Evolutionary conservation across 2,329 filamentous ascomycete species (phyloP), one percentile per base, ranked within the genome.

Genomic region (Penicillium polonicum): DNA sequence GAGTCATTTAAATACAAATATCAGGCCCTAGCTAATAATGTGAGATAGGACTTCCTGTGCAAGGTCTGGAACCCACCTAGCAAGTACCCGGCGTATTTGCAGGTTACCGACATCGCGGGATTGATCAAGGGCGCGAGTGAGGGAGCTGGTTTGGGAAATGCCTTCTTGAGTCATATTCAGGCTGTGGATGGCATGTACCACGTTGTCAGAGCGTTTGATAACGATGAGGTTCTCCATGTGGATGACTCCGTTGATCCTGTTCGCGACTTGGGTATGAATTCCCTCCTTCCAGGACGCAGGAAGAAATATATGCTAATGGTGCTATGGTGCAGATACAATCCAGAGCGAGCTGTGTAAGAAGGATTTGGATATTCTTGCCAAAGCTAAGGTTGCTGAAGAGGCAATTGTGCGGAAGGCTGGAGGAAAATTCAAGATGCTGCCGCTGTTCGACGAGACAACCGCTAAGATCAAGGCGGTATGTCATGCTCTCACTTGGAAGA

Each of bases 271-370:
- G 48, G 48, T 42, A 42, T 31, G n/a, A 1, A 21, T 2, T 13
- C 4, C 9, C 13, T 6, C n/a, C 2, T 8, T 10, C 1, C 5
- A 12, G 9, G 31, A 21, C 1, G n/a, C 12, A 29, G 12, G 25
- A 41, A 41, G 8, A 21, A 13, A 12, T 50, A 31, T 1, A 42
- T 13, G 36, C 35, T 50, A 5, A 50, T 41, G 31, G 9, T 48
- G 35, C 13, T 17, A 25, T 12, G 10, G 3, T 21, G 13, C 35
- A 55, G 52, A 55, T 35, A 55, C 52, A 6, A 55, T 55, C 19
- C 52, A 55, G 31, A 55, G 52, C 44, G 52, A 55, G 52, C 19
- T 55, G 27, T 55, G 52, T 27, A 55, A 55, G 44, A 55, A 55
- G 39, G 52, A 55, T 42, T 33, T 49, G 39, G 52, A 55, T 49